Evolutionary conservation across 257 asterid genomes (phyloP).

Genomic region (Nicotiana attenuata): DNA sequence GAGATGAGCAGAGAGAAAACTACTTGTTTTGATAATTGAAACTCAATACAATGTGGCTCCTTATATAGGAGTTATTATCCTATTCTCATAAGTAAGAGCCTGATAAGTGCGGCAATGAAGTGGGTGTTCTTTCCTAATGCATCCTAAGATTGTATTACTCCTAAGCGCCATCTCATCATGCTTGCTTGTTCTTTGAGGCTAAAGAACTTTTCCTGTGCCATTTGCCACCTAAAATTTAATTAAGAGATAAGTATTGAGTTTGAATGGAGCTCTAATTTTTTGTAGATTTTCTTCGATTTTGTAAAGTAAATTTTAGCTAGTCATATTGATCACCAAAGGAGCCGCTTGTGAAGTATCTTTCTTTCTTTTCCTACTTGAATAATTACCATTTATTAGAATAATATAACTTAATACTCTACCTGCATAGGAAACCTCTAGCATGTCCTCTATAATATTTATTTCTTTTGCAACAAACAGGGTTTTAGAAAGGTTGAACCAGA

Average conservation of each 20-base stretch:
- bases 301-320: neutral
- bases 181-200: neutral
- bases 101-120: neutral
- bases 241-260: neutral
- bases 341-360: neutral
- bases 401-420: neutral
- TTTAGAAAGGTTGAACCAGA: conserved; percentile 80
- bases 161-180: neutral
- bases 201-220: neutral
- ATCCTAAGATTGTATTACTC: neutral
- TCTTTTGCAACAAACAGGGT: conserved; percentile 40
- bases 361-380: neutral
- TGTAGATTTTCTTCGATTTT: neutral
- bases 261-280: neutral
- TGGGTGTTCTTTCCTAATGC: neutral
- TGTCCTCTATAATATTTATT: conserved; percentile 8
- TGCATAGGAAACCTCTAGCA: neutral
- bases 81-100: neutral
- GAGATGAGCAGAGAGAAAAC: neutral
- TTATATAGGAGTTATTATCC: neutral
- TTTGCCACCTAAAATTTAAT: neutral
- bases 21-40: neutral
- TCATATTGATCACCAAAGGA: neutral
- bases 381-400: neutral
- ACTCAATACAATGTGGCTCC: neutral